These are phyloP conservation scores for Hibiscus syriacus DNA, from an alignment of 345 rosid species.

Conservation along the genomic window DNA sequence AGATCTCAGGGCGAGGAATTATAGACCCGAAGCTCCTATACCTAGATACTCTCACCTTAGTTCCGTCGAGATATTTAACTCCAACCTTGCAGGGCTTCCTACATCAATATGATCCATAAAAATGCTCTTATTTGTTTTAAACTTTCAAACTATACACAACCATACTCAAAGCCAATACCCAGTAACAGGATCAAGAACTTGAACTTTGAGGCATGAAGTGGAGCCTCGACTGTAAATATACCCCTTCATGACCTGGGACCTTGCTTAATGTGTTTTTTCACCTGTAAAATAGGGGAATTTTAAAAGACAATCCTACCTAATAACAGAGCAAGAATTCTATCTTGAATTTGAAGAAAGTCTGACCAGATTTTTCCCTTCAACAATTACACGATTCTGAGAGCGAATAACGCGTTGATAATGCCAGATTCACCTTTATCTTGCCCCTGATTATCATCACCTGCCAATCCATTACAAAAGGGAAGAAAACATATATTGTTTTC, in stretches of 20 bases:
- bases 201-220: constrained; percentile 94
- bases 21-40: constrained; percentile 80
- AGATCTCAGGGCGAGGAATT: too few species aligned
- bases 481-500: neutral
- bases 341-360: constrained; percentile 3
- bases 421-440: constrained; percentile 86
- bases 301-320: neutral
- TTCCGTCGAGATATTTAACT: constrained; percentile 74
- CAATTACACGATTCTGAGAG: constrained; percentile 86
- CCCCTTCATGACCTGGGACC: constrained; percentile 96
- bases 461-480: neutral
- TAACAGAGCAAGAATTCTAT: neutral
- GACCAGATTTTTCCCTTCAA: constrained; percentile 81
- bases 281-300: constrained; percentile 27
- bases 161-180: constrained; percentile 38
- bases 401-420: constrained; percentile 60
- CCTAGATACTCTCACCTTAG: constrained; percentile 93
- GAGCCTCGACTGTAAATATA: constrained; percentile 89
- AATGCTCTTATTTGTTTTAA: neutral
- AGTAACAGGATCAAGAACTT: constrained; percentile 85
- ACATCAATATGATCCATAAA: constrained; percentile 11
- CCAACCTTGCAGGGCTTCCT: constrained; percentile 92
- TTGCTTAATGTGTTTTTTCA: too few species aligned
- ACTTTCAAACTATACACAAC: neutral
- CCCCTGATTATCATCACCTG: constrained; percentile 85